Base-by-base conservation (phyloP, 2,329 filamentous ascomycete genomes). In the Exophiala bonariae region DNA sequence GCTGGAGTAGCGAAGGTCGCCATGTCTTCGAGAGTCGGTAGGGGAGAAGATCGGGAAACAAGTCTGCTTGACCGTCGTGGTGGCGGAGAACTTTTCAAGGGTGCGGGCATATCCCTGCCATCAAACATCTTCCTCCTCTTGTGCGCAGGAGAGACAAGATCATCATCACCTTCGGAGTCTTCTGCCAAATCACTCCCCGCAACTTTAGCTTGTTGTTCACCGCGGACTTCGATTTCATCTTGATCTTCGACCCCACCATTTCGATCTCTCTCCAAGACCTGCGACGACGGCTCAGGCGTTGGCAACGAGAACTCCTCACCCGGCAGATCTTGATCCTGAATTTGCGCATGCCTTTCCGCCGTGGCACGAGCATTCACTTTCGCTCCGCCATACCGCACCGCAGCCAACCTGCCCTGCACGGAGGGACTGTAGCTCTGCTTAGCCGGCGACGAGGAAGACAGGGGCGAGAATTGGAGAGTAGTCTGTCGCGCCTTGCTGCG, bases 391-490 rank as follows among this genome's bases (percentile, higher is more conserved):
- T 66, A 71, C 23, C 61, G 61, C 8, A 71, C 56, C 13, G 53
- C 65, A 13, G 67, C 63, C 19, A 63, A 56, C 37, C 62, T 61
- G 33, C 63, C 61, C 32, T 50, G 49, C 13, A 60, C 53, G 3
- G 55, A 55, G 2, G 56, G 54, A 13, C 54, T 52, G 8, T 54
- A 57, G 13, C 47, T 37, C 13, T 58, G 52, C 37, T 36, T 55
- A 14, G 52, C 59, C 5, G 59, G 55, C 5, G 66, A 60, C 1
- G 63, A 54, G 10, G 64, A 60, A 23, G 61, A 49, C 11, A 66
- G 44, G 17, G 71, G 59, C 9, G 66, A 63, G 54, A 74, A 73
- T n/a, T 67, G 56, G 31, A 74, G 64, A 38, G 67, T 68, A 41
- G 70, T 69, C 58, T 74, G 71, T 34, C 43, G 50, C 43, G 53